Conservation (phyloP, 805 yeast species). For the Helenozyma baotianmanensis region DNA sequence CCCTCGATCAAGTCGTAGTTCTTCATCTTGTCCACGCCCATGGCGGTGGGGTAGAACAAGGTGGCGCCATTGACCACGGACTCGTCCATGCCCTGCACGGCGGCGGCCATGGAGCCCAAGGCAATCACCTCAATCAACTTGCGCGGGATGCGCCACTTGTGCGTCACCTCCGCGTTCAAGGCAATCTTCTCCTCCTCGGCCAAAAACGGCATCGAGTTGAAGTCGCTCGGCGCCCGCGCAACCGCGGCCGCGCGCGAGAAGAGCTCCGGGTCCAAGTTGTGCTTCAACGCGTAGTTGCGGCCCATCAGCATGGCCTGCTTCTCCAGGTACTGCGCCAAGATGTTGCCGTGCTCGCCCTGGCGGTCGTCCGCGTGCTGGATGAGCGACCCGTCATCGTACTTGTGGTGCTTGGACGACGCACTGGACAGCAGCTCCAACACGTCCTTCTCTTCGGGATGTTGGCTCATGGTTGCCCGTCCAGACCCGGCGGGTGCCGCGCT, state of each 20-base stretch:
- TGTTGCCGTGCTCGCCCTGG: constrained; percentile 16
- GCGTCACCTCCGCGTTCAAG: constrained; percentile 44
- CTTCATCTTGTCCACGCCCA: constrained; percentile 42
- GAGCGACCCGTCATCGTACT: constrained; percentile 1
- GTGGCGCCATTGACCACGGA: constrained; percentile 68
- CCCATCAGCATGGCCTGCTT: constrained; percentile 69
- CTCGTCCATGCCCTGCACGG: constrained; percentile 76
- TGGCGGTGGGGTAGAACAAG: constrained; percentile 49
- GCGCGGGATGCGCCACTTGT: constrained; percentile 40
- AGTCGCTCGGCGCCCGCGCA: constrained; percentile 54
- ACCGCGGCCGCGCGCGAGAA: constrained; percentile 59
- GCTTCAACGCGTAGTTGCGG: constrained; percentile 54
- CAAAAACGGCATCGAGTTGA: constrained; percentile 51
- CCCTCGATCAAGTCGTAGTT: constrained; percentile 57
- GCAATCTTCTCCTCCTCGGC: constrained; percentile 42
- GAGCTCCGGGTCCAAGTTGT: constrained; percentile 52
- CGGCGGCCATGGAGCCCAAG: constrained; percentile 62
- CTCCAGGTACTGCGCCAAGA: constrained; percentile 51
- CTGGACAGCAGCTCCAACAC: constrained; percentile 5
- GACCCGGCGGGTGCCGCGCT: background rate
- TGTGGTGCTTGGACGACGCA: constrained; percentile 1
- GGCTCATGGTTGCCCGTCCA: constrained; percentile 1
- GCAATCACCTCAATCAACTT: constrained; percentile 51
- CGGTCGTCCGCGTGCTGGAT: constrained; percentile 9
- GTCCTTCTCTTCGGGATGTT: background rate